Evolutionary conservation across 2,329 filamentous ascomycete species (phyloP).

Genomic region (Phialophora verrucosa): DNA sequence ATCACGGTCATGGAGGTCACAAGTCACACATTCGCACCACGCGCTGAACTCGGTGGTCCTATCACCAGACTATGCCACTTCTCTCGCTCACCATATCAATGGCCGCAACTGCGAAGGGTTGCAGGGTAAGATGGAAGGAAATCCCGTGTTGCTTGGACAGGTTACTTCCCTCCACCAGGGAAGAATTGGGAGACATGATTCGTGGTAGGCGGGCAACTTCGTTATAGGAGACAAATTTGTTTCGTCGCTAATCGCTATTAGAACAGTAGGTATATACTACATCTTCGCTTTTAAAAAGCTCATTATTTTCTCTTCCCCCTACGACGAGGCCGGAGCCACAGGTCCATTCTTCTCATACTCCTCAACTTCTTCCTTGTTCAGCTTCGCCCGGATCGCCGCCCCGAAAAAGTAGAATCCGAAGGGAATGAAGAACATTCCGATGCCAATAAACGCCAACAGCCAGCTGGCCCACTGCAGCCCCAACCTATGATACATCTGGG

Average conservation of each 20-base stretch:
- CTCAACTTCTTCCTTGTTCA: constrained; percentile 23
- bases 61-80: not conserved
- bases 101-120: no score
- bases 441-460: constrained; percentile 48
- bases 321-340: not conserved
- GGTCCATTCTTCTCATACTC: constrained; percentile 6
- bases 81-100: no score
- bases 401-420: constrained; percentile 51
- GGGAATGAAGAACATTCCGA: constrained; percentile 49
- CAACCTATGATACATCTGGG: constrained; percentile 47
- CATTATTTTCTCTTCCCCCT: not conserved
- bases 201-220: not conserved
- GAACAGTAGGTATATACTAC: not conserved
- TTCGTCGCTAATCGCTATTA: not conserved
- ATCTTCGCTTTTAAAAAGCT: not conserved
- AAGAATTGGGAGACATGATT: not conserved
- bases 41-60: not conserved
- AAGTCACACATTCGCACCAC: not conserved
- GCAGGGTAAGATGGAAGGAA: not conserved
- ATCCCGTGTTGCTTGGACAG: not conserved
- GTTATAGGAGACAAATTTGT: not conserved
- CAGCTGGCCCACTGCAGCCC: constrained; percentile 51
- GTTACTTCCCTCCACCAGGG: not conserved
- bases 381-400: constrained; percentile 45
- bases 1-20: not conserved